Conservation (phyloP, 352 stramenopile genomes). For the Phytopythium montanum region DNA sequence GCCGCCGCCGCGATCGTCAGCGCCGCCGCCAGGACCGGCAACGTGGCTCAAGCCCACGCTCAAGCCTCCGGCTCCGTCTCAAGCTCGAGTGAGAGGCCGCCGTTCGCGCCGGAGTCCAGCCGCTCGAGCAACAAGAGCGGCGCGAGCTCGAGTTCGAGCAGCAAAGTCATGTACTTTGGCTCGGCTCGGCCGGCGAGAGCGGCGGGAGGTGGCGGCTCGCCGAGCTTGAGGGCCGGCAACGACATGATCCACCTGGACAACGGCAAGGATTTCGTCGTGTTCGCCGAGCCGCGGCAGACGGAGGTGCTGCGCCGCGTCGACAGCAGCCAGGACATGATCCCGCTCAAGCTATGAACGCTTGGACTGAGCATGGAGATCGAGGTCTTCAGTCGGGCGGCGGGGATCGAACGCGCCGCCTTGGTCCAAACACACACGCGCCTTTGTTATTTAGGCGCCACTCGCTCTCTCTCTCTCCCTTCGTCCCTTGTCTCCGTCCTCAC, state of each 20-base stretch:
- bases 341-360: conserved; percentile 37
- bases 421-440: neutral
- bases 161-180: conserved; percentile 7
- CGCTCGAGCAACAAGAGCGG: conserved; percentile 4
- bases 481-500: neutral
- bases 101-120: neutral
- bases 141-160: neutral
- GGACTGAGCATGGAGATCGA: neutral
- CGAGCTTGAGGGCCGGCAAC: conserved; percentile 9
- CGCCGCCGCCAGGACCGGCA: neutral
- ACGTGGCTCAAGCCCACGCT: no score
- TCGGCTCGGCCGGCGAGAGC: neutral
- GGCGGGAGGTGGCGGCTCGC: neutral
- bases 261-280: conserved; percentile 40
- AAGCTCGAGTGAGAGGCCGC: neutral
- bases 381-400: neutral
- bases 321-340: conserved; percentile 55
- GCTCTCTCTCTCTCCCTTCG: no score
- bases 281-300: conserved; percentile 22
- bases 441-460: neutral
- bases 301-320: conserved; percentile 12
- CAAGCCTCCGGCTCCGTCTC: no score
- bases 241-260: conserved; percentile 29
- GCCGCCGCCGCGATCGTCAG: conserved; percentile 11
- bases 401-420: conserved; percentile 9